Conservation (phyloP, 805 yeast genomes). For the Starmerella cellae region DNA sequence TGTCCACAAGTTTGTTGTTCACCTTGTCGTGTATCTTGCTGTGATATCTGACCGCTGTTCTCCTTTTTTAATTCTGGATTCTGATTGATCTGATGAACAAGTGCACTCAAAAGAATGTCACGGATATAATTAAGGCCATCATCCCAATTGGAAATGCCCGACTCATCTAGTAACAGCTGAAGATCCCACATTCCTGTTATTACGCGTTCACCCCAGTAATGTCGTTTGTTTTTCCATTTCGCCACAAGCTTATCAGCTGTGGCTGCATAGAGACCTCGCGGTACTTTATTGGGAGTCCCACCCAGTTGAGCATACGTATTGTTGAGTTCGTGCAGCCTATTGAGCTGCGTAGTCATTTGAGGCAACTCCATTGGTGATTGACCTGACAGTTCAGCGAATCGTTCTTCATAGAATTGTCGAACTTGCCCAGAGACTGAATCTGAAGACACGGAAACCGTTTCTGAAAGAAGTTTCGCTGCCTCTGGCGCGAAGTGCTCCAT, state of each 20-base stretch:
- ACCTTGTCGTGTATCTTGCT: too few species aligned
- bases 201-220: not conserved
- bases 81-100: too few species aligned
- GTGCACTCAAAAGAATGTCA: not conserved
- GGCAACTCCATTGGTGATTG: too few species aligned
- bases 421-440: too few species aligned
- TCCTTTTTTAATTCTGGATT: too few species aligned
- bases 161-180: conserved; percentile 7
- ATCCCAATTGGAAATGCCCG: conserved; percentile 6
- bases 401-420: too few species aligned
- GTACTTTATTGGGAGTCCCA: conserved; percentile 2
- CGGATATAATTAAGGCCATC: conserved; percentile 6
- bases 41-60: too few species aligned
- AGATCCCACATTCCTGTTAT: conserved; percentile 3
- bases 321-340: not conserved
- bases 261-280: not conserved
- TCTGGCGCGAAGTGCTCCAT: not conserved
- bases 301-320: conserved; percentile 1
- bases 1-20: too few species aligned
- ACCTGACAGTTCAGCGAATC: too few species aligned
- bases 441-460: too few species aligned
- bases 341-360: not conserved
- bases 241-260: conserved; percentile 3
- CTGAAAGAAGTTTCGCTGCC: too few species aligned
- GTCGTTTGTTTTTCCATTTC: not conserved